phyloP scores from a whole-genome alignment of 768 basidiomycete genomes.

The Boletus rubescentipes region DNA sequence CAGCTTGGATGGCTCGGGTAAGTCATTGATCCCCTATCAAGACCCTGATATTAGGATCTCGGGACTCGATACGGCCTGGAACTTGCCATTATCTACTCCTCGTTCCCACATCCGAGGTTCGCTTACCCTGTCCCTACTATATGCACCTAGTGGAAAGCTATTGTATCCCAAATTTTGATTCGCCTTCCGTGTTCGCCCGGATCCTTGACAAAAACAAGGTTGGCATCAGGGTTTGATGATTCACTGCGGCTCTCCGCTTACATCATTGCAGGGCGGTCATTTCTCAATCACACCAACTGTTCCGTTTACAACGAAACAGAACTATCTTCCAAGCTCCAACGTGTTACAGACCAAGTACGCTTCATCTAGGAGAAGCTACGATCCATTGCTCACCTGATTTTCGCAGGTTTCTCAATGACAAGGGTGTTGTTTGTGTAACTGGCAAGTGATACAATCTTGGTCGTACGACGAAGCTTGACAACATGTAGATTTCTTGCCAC shows the following conservation, averaged over 20 bases:
- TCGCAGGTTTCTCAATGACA: slow-evolving; percentile 74
- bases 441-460: slow-evolving; percentile 39
- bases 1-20: slow-evolving; percentile 81
- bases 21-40: slow-evolving; percentile 21
- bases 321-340: slow-evolving; percentile 80
- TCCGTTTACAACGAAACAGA: slow-evolving; percentile 74
- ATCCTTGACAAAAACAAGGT: slow-evolving; percentile 84
- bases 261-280: slow-evolving; percentile 69
- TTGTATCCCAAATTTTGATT: slow-evolving; percentile 92
- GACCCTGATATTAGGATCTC: background rate
- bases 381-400: background rate
- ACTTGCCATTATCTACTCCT: background rate
- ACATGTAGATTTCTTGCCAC: slow-evolving; percentile 72
- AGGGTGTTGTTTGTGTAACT: slow-evolving; percentile 83
- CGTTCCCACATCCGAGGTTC: background rate
- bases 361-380: background rate
- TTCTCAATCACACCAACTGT: slow-evolving; percentile 81
- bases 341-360: slow-evolving; percentile 77
- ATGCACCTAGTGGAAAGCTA: slow-evolving; percentile 74
- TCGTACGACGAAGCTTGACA: slow-evolving; percentile 5
- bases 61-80: background rate
- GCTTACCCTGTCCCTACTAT: slow-evolving; percentile 1
- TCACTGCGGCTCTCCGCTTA: background rate
- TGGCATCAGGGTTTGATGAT: background rate
- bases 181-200: slow-evolving; percentile 87